Evolutionary conservation across 345 rosid genomes (phyloP).

Genomic region (Cardamine occulta): DNA sequence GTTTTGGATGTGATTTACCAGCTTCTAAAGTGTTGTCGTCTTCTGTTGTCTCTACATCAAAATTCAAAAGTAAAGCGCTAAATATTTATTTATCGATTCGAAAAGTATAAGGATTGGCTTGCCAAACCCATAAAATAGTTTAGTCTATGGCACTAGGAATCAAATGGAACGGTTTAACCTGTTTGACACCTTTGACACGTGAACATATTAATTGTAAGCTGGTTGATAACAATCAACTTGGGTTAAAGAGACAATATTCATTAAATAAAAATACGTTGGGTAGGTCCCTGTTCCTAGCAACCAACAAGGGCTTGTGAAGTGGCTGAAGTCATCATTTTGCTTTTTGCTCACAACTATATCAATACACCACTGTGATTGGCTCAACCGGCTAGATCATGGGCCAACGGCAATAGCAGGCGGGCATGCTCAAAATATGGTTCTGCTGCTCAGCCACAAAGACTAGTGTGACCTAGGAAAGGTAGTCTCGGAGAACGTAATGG

Average conservation of each 20-base stretch:
- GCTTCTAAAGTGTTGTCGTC: too few relatives aligned
- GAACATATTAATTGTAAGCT: not conserved
- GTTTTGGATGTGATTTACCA: too few relatives aligned
- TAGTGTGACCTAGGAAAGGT: constrained; percentile 1
- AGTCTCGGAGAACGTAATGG: not conserved
- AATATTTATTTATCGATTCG: too few relatives aligned
- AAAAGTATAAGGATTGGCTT: too few relatives aligned
- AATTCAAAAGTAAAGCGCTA: too few relatives aligned
- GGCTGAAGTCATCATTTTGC: constrained; percentile 19
- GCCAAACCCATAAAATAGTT: too few relatives aligned
- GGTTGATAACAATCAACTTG: not conserved
- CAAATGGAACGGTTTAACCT: too few relatives aligned
- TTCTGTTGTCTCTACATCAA: too few relatives aligned
- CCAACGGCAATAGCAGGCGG: not conserved
- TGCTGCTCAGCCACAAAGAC: constrained; percentile 13
- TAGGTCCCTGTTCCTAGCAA: constrained; percentile 14
- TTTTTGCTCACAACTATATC: not conserved
- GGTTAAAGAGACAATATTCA: not conserved
- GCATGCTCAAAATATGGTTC: not conserved
- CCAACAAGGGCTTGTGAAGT: constrained; percentile 18
- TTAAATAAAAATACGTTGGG: not conserved
- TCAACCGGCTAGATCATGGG: not conserved
- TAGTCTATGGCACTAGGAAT: too few relatives aligned
- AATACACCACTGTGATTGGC: constrained; percentile 5
- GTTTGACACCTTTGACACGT: too few relatives aligned